Evolutionary conservation across 495 filamentous ascomycete genomes (phyloP).

Genomic region (Hypoxylon trugodes): DNA sequence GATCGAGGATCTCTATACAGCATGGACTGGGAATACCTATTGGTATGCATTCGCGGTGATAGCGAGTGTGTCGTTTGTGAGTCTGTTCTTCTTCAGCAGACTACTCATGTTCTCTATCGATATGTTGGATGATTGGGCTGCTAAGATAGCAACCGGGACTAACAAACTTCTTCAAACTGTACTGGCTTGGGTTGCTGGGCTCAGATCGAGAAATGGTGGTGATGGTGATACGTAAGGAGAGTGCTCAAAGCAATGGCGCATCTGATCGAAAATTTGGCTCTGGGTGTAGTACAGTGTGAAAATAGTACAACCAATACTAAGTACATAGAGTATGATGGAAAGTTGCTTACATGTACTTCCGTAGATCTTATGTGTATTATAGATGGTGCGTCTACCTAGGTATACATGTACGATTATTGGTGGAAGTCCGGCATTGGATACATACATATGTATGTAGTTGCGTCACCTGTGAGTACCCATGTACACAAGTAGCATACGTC

Average conservation of each 20-base stretch:
- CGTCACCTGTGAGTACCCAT: no score
- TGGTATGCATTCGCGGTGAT: conserved; percentile 78
- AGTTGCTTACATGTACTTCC: no score
- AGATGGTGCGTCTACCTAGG: no score
- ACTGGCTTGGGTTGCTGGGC: conserved; percentile 9
- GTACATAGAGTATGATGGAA: no score
- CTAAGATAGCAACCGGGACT: conserved; percentile 24
- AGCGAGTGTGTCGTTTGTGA: conserved; percentile 67
- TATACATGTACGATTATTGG: no score
- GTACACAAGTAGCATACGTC: no score
- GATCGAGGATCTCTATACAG: conserved; percentile 63
- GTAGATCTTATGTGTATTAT: no score
- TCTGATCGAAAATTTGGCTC: background rate
- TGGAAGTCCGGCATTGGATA: no score
- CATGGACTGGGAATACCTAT: conserved; percentile 70
- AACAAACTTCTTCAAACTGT: conserved; percentile 6
- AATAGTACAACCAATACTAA: no score
- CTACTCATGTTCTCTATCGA: conserved; percentile 59
- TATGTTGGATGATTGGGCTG: conserved; percentile 53
- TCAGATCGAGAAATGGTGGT: conserved; percentile 16
- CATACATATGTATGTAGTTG: no score
- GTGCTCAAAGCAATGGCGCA: no score
- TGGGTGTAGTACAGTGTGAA: background rate
- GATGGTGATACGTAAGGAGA: conserved; percentile 22
- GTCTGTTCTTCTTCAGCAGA: conserved; percentile 63